Percentiles rank a stretch among this genome's conserved stretches.
Evolutionary conservation across 164 flowering plant genomes (phyloP).

Genomic region (Vitis riparia): DNA sequence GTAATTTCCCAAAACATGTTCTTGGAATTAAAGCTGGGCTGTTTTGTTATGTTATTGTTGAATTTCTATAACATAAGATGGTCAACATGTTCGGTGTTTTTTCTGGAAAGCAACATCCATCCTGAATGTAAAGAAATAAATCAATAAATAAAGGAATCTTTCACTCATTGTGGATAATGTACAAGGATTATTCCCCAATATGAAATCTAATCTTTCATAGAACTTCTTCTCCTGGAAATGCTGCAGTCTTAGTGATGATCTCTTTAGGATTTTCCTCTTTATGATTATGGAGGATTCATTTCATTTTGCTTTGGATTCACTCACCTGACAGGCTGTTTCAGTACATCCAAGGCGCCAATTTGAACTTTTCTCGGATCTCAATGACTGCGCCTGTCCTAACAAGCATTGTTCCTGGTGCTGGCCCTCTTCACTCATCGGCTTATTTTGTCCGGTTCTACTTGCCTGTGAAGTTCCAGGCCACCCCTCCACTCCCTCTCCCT

Average conservation of each 20-base stretch:
- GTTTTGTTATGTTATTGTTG: too few species aligned
- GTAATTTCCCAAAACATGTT: too few species aligned
- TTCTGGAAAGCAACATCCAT: too few species aligned
- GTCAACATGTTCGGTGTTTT: too few species aligned
- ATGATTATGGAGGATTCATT: background rate
- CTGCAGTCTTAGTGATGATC: background rate
- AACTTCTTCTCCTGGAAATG: too few species aligned
- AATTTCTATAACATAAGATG: too few species aligned
- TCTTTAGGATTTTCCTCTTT: background rate
- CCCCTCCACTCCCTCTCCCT: slow-evolving; percentile 73
- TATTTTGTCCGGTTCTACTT: slow-evolving; percentile 56
- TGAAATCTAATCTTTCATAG: too few species aligned
- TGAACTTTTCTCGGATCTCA: slow-evolving; percentile 57
- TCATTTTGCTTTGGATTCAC: background rate
- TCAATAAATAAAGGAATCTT: too few species aligned
- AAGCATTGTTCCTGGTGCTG: slow-evolving; percentile 70
- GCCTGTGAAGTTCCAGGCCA: slow-evolving; percentile 62
- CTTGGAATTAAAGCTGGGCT: too few species aligned
- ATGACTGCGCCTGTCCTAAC: slow-evolving; percentile 75
- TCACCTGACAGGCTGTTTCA: slow-evolving; percentile 58
- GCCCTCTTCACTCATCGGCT: slow-evolving; percentile 73
- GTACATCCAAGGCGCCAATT: slow-evolving; percentile 78
- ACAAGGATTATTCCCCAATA: too few species aligned
- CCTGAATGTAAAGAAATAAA: too few species aligned
- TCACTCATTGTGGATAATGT: too few species aligned